Conservation (phyloP, 225 moss, liverwort and hornwort genomes). For the Climacium dendroides region DNA sequence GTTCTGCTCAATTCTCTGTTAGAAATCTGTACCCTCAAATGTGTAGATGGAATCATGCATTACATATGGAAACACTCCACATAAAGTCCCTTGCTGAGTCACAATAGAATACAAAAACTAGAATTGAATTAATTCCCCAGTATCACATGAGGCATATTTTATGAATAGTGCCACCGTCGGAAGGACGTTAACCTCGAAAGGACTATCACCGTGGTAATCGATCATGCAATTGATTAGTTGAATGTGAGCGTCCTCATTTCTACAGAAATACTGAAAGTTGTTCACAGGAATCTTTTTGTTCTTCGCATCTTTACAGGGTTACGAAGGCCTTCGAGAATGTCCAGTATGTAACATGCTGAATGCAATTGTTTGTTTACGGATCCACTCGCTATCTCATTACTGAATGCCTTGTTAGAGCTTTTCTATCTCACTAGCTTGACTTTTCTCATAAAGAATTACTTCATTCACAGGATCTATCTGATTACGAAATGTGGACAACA, state of each 20-base stretch:
- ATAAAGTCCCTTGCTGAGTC: not conserved
- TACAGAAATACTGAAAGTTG: not conserved
- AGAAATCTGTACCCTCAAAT: not conserved
- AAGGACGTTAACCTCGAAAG: too few relatives aligned
- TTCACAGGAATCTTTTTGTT: not conserved
- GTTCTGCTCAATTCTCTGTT: not conserved
- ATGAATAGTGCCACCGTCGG: not conserved
- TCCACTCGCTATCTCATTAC: slow-evolving; percentile 10
- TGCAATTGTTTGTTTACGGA: not conserved
- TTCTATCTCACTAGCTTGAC: not conserved
- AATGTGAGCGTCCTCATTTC: not conserved
- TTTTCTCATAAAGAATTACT: not conserved
- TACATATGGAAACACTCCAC: not conserved
- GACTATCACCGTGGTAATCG: too few relatives aligned
- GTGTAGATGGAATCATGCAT: not conserved
- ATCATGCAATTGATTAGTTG: not conserved
- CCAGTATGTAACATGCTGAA: not conserved
- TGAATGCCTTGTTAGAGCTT: not conserved
- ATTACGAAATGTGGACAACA: not conserved
- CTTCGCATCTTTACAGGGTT: not conserved
- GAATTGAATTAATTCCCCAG: not conserved
- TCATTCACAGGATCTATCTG: not conserved
- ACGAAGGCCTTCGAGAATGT: too few relatives aligned
- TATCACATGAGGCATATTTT: not conserved
- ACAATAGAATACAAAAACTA: not conserved